Base-by-base conservation (phyloP, 768 basidiomycete genomes). In the Phanerochaete sordida region DNA sequence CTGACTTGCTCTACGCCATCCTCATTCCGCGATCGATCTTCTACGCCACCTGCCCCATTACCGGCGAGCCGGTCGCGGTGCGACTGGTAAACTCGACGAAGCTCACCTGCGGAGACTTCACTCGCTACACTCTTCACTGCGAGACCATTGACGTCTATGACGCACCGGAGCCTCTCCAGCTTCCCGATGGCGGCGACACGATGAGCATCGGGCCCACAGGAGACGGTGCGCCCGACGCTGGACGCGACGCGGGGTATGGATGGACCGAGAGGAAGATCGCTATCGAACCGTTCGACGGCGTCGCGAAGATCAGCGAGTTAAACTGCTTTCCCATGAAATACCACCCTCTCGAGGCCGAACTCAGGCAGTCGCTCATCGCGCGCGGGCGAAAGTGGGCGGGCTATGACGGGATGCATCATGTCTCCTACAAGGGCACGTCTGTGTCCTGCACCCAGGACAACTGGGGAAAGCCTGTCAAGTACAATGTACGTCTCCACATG, bases 321-420 rank as follows among this genome's bases (percentile, higher is more conserved):
- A 77, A 82, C 60, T 78, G 75, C 0, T 85, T 80, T 62, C 86
- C 86, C 0, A 65, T 87, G 44, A 69, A 75, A 57, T 85, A 79
- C 69, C 81, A 84, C 1, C 69, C 68, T 2, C 67, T 62, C 2
- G 75, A 78, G n/a, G 74, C 75, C 44, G 74, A 73, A 11, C 64
- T 86, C 51, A 73, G 75, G 43, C 70, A 74, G 56, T 63, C 68
- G 9, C 66, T 86, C 9, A 58, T 76, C 33, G 68, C 69, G 46
- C 75, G 86, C n/a, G 86, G 84, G 9, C 78, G 75, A 72, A 83
- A 82, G 68, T 87, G 86, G 85, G 68, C 75, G 24, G 70, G 68
- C 3, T 81, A 65, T 12, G 70, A 79, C 28, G 84, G 83, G 0
- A 70, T 83, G n/a, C 82, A 84, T 61, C 84, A 86, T 64, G 78